These are phyloP conservation scores for Lichtheimia ornata DNA, from an alignment of 371 early-diverging fungal genomes.

Conservation along the genomic window DNA sequence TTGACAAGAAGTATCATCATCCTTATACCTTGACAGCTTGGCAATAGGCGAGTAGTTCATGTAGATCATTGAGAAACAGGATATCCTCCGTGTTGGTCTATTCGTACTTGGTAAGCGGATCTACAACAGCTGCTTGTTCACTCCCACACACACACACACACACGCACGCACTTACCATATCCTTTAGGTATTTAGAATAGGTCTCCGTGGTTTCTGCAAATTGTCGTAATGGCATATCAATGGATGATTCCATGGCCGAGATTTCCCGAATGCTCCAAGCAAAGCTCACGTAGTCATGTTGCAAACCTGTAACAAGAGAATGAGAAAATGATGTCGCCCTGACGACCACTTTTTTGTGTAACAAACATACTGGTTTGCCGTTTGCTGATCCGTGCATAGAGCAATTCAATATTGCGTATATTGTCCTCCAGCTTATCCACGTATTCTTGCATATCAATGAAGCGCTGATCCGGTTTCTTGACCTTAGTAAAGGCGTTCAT, in stretches of 20 bases:
- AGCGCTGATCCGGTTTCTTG: slow-evolving; percentile 85
- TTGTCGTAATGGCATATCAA: slow-evolving; percentile 71
- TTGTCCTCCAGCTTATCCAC: slow-evolving; percentile 86
- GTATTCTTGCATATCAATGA: slow-evolving; percentile 77
- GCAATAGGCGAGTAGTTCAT: slow-evolving; percentile 88
- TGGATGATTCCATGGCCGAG: slow-evolving; percentile 82
- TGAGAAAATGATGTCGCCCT: neutral
- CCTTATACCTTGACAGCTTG: slow-evolving; percentile 77
- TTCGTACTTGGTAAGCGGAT: neutral
- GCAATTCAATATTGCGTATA: slow-evolving; percentile 72
- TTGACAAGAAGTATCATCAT: neutral
- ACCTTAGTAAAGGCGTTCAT: slow-evolving; percentile 86
- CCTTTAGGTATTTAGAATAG: slow-evolving; percentile 64
- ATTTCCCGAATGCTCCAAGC: slow-evolving; percentile 74
- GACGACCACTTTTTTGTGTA: neutral
- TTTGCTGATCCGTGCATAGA: slow-evolving; percentile 76
- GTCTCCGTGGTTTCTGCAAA: slow-evolving; percentile 74
- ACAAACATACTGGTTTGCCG: slow-evolving; percentile 51
- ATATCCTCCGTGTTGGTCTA: slow-evolving; percentile 65
- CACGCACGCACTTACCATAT: slow-evolving; percentile 53
- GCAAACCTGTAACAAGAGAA: slow-evolving; percentile 56
- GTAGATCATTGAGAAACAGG: slow-evolving; percentile 76
- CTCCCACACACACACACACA: too few relatives aligned
- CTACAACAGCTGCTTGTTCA: neutral
- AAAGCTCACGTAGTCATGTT: slow-evolving; percentile 76